Evolutionary conservation across 441 rosid species (phyloP).

Genomic region (Gossypium davidsonii): DNA sequence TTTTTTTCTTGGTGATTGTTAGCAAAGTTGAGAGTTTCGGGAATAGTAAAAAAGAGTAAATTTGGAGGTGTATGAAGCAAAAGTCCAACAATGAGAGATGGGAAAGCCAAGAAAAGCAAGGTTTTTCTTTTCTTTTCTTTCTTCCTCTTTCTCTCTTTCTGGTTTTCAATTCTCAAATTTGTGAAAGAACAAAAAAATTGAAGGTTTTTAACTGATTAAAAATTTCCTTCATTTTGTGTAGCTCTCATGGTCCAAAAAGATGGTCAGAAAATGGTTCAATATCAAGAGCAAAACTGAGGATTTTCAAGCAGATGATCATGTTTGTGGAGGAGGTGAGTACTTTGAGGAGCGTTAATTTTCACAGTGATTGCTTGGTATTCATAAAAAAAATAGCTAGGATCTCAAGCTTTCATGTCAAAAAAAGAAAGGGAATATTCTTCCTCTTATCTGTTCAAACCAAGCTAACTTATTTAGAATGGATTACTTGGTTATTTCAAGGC

Average conservation of each 20-base stretch:
- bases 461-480: neutral
- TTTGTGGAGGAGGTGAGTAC: constrained; percentile 44
- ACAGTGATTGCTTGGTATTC: neutral
- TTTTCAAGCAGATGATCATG: constrained; percentile 74
- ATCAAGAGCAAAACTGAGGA: constrained; percentile 84
- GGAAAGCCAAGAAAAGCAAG: constrained; percentile 71
- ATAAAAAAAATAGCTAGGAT: neutral
- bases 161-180: constrained; percentile 15
- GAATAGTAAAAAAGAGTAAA: constrained; percentile 11
- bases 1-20: constrained; percentile 14
- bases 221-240: neutral
- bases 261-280: constrained; percentile 93
- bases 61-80: constrained; percentile 40
- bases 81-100: constrained; percentile 65
- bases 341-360: constrained; percentile 12
- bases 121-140: constrained; percentile 26
- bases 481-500: neutral
- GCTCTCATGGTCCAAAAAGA: constrained; percentile 94
- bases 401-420: neutral
- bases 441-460: neutral
- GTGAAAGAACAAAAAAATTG: neutral
- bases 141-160: neutral
- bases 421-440: neutral
- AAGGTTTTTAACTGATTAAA: no score
- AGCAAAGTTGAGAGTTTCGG: constrained; percentile 19